These are phyloP conservation scores for Polyporus tsugae DNA, from an alignment of 1,284 basidiomycete species.

Conservation along the genomic window DNA sequence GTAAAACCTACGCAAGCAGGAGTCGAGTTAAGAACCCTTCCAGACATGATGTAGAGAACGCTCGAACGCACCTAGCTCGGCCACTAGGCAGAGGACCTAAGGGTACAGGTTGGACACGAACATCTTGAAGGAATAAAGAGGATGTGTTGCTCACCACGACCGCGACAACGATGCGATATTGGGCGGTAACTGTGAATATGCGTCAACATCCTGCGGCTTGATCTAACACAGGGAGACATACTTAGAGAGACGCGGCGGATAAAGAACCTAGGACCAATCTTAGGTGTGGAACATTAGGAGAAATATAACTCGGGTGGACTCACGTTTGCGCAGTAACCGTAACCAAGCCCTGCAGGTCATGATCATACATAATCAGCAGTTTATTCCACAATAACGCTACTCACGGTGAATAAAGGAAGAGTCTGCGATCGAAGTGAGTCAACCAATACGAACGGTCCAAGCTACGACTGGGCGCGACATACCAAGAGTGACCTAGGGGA, in stretches of 20 bases:
- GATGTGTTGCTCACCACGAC: constrained; percentile 7
- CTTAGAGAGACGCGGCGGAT: constrained; percentile 17
- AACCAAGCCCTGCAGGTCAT: constrained; percentile 4
- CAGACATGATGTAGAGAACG: not conserved
- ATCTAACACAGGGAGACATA: not conserved
- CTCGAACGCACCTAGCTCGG: not conserved
- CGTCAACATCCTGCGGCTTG: not conserved
- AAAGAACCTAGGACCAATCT: constrained; percentile 2
- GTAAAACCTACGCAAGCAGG: not conserved
- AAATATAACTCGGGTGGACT: not conserved
- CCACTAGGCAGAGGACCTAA: not conserved
- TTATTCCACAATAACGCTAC: not conserved
- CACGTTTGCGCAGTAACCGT: constrained; percentile 15
- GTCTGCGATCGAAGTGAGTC: not conserved
- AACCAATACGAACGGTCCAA: not conserved
- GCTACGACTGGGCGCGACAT: not conserved
- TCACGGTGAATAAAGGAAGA: constrained; percentile 11
- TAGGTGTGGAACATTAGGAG: not conserved
- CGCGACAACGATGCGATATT: constrained; percentile 8
- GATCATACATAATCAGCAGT: not conserved
- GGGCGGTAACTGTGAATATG: not conserved
- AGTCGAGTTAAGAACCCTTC: not conserved
- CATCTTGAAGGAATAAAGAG: not conserved
- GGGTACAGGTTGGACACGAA: too few relatives aligned
- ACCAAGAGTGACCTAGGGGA: constrained; percentile 12